Base-by-base conservation (phyloP, 2,329 filamentous ascomycete genomes). In the Hysterium pulicare region DNA sequence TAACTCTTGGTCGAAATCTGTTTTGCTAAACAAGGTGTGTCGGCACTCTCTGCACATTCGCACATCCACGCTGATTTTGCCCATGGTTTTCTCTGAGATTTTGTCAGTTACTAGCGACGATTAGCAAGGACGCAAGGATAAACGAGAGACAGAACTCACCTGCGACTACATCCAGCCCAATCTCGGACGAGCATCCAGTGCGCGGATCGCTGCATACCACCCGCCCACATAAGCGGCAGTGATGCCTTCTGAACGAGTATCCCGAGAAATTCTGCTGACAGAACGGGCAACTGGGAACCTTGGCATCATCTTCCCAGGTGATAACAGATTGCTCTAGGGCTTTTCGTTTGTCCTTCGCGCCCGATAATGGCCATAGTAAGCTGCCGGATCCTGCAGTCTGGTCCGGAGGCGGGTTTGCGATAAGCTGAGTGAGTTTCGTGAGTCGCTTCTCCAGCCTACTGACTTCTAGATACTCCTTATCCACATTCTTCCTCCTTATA, bases 211-310 rank as follows among this genome's bases (percentile, higher is more conserved):
- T 89, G 61, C 93, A 98, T 0, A 98, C 89, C 0, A 98, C 90
- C 33, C 86, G 81, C 3, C 93, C 93, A 58, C 93, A 98, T 67
- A 95, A 84, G 41, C 93, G 81, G 67, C 93, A 98, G 67, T 98
- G 93, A 65, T 97, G 93, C 53, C 93, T 77, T 56, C 93, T 81
- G 59, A 97, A 95, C 1, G 89, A 87, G 78, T 95, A 97, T 11
- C 84, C 86, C 1, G 89, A 86, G 66, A 98, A 98, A 43, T 95
- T 89, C 58, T 98, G 93, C 60, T 95, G 87, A 58, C 93, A 98
- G 59, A 95, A 95, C 0, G 93, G 93, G 61, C 93, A 98, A 50
- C 83, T 83, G 2, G 75, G 49, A 5, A 98, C 90, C 23, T 75
- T 80, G 0, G 84, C 77, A 65, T 98, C 93, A 40, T 97, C 90